Conservation (phyloP, 2,329 filamentous ascomycete genomes). For the Penicillium sumatraense region DNA sequence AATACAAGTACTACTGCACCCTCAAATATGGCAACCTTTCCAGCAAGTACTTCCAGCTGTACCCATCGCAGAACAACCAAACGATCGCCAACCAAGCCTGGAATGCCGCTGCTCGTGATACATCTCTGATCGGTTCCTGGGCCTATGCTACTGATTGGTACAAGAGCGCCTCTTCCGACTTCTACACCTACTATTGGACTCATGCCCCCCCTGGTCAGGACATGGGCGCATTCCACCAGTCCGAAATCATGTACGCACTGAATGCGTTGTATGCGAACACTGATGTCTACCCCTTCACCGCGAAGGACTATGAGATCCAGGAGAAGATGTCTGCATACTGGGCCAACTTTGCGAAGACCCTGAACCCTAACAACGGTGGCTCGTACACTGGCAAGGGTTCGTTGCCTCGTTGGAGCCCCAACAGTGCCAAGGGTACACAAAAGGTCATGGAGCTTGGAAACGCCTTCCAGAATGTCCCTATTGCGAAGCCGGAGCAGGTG, state of each 20-base stretch:
- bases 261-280: slow-evolving; percentile 42
- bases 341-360: slow-evolving; percentile 41
- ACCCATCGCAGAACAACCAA: slow-evolving; percentile 28
- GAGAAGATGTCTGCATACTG: slow-evolving; percentile 39
- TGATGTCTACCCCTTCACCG: slow-evolving; percentile 29
- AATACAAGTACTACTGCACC: slow-evolving; percentile 30
- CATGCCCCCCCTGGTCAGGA: slow-evolving; percentile 42
- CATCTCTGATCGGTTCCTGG: slow-evolving; percentile 32
- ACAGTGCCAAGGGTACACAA: slow-evolving; percentile 25
- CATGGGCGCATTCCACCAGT: slow-evolving; percentile 43
- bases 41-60: slow-evolving; percentile 32
- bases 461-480: slow-evolving; percentile 23
- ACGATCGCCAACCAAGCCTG: slow-evolving; percentile 26
- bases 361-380: slow-evolving; percentile 30
- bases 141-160: slow-evolving; percentile 34
- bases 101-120: slow-evolving; percentile 34
- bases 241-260: slow-evolving; percentile 45
- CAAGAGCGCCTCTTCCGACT: slow-evolving; percentile 26
- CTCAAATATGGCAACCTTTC: slow-evolving; percentile 40
- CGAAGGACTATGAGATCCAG: slow-evolving; percentile 34
- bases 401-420: slow-evolving; percentile 24
- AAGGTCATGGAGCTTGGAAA: slow-evolving; percentile 29
- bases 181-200: slow-evolving; percentile 45
- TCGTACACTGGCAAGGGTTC: slow-evolving; percentile 23
- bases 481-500: slow-evolving; percentile 23